Percentiles rank a stretch among this genome's conserved stretches.
Conservation (phyloP, 1,284 basidiomycete genomes). For the Ceratobasidium sp. region DNA sequence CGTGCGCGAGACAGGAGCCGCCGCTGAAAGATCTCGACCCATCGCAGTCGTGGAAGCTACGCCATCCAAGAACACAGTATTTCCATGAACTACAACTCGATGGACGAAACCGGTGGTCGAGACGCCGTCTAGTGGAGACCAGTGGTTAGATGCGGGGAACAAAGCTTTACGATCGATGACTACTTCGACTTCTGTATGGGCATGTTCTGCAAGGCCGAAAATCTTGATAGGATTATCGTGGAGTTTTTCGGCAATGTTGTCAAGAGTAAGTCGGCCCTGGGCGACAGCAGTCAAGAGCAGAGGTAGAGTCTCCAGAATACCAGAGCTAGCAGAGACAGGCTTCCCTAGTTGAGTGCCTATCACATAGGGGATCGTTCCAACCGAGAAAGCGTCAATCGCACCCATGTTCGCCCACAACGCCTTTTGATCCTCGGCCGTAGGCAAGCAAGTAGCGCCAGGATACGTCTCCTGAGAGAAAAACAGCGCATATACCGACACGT, state of each 20-base stretch:
- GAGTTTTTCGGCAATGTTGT: slow-evolving; percentile 84
- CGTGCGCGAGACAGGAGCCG: slow-evolving; percentile 60
- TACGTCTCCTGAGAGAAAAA: slow-evolving; percentile 89
- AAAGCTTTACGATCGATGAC: slow-evolving; percentile 83
- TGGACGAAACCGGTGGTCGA: slow-evolving; percentile 84
- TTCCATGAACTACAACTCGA: slow-evolving; percentile 92
- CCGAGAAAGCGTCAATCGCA: slow-evolving; percentile 91
- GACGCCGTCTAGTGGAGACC: slow-evolving; percentile 87
- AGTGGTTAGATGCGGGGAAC: slow-evolving; percentile 70
- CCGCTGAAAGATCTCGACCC: slow-evolving; percentile 87
- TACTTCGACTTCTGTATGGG: slow-evolving; percentile 92
- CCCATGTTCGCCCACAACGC: slow-evolving; percentile 90
- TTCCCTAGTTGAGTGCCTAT: slow-evolving; percentile 79
- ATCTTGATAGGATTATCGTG: slow-evolving; percentile 94
- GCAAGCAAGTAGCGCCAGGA: slow-evolving; percentile 76
- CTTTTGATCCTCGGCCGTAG: slow-evolving; percentile 82
- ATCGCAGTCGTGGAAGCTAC: slow-evolving; percentile 69
- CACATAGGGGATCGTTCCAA: slow-evolving; percentile 86
- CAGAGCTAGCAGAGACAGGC: slow-evolving; percentile 77
- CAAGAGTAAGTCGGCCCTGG: slow-evolving; percentile 83
- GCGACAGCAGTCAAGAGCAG: slow-evolving; percentile 89
- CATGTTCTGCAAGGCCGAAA: slow-evolving; percentile 89
- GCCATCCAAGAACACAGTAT: slow-evolving; percentile 94
- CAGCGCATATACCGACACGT: slow-evolving; percentile 92
- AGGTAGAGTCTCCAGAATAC: slow-evolving; percentile 89